phyloP scores from a whole-genome alignment of 2,329 filamentous ascomycete species.

The Cladobotryum mycophilum region DNA sequence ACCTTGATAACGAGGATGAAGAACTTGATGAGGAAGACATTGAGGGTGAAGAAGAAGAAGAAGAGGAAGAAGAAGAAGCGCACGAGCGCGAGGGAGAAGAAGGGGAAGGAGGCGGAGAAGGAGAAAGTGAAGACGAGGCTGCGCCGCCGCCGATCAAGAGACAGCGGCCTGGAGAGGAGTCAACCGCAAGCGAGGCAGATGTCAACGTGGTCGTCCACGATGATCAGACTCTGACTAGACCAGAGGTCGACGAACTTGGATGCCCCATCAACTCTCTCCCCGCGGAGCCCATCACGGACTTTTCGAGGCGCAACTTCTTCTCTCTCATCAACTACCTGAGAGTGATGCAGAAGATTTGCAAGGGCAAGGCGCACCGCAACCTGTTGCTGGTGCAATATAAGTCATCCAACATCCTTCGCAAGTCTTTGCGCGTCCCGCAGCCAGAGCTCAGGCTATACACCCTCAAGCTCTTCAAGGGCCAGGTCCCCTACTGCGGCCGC shows the following conservation, averaged over 20 bases:
- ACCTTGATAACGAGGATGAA: conserved; percentile 20
- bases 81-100: conserved; percentile 28
- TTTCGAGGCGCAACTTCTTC: conserved; percentile 93
- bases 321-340: conserved; percentile 91
- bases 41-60: conserved; percentile 31
- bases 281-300: conserved; percentile 73
- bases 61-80: conserved; percentile 29
- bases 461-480: conserved; percentile 95
- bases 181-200: conserved; percentile 18
- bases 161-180: conserved; percentile 40
- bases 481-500: conserved; percentile 94
- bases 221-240: conserved; percentile 34
- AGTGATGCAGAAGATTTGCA: conserved; percentile 95
- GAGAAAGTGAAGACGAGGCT: conserved; percentile 67
- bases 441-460: conserved; percentile 85
- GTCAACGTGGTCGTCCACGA: conserved; percentile 19
- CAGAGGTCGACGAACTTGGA: conserved; percentile 79
- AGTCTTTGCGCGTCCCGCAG: conserved; percentile 85
- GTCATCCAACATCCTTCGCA: conserved; percentile 83
- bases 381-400: conserved; percentile 94
- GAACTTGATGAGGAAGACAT: conserved; percentile 15
- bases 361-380: conserved; percentile 90
- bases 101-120: conserved; percentile 34
- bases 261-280: conserved; percentile 69
- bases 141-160: conserved; percentile 75